phyloP scores from a whole-genome alignment of 768 basidiomycete species.

The Pleurotus djamor region DNA sequence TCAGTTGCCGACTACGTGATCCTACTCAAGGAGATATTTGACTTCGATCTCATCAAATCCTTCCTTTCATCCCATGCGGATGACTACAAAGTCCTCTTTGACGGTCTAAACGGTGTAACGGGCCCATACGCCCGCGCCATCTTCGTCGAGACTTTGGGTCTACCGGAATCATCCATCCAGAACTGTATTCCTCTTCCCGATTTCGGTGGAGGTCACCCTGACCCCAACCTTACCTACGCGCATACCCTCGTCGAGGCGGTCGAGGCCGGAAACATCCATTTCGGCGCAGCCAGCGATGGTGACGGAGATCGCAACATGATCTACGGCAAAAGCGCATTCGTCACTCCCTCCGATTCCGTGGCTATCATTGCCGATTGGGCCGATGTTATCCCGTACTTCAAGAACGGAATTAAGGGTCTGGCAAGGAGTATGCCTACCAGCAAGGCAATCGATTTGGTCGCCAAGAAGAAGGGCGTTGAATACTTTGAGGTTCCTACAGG shows the following conservation, averaged over 20 bases:
- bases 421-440: constrained; percentile 98
- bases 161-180: constrained; percentile 79
- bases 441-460: constrained; percentile 95
- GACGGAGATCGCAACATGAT: constrained; percentile 99
- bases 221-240: constrained; percentile 98
- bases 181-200: constrained; percentile 91
- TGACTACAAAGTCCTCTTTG: constrained; percentile 88
- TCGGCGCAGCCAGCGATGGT: constrained; percentile 96
- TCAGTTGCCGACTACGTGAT: constrained; percentile 87
- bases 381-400: constrained; percentile 89
- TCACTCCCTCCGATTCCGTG: constrained; percentile 96
- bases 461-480: constrained; percentile 89
- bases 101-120: constrained; percentile 95
- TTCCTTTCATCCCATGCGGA: constrained; percentile 74
- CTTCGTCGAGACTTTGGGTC: constrained; percentile 79
- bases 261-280: constrained; percentile 80
- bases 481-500: constrained; percentile 98
- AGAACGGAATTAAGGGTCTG: constrained; percentile 91
- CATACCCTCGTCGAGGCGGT: constrained; percentile 91
- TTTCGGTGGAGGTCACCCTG: constrained; percentile 97
- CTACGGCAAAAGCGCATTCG: constrained; percentile 97
- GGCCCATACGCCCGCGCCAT: constrained; percentile 94
- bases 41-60: constrained; percentile 86
- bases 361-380: constrained; percentile 99
- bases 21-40: constrained; percentile 88